Percentiles rank a stretch among this genome's conserved stretches.
Conservation (phyloP, 2,329 filamentous ascomycete species). For the Fusarium torulosum region DNA sequence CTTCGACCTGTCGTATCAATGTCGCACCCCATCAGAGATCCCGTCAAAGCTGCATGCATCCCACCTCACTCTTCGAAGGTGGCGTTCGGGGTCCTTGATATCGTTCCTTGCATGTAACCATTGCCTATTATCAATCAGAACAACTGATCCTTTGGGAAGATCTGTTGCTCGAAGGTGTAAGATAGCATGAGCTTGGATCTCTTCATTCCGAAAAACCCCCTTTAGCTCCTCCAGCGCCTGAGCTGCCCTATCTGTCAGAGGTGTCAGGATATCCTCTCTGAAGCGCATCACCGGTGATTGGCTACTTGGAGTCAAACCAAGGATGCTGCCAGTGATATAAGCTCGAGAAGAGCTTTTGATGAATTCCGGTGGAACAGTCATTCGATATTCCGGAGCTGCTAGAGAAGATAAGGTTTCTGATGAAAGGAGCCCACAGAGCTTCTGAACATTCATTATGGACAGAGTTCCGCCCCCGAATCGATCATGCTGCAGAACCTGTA, state of each 20-base stretch:
- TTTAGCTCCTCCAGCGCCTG: constrained; percentile 46
- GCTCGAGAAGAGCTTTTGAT: constrained; percentile 45
- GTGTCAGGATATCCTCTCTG: constrained; percentile 50
- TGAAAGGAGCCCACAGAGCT: constrained; percentile 47
- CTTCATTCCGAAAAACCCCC: constrained; percentile 30
- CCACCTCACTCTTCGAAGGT: constrained; percentile 54
- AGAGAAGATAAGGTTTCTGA: constrained; percentile 41
- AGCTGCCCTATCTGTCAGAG: constrained; percentile 43
- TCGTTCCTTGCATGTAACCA: constrained; percentile 53
- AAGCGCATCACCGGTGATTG: constrained; percentile 47
- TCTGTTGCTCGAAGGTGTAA: constrained; percentile 47
- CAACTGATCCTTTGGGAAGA: constrained; percentile 47
- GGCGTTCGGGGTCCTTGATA: constrained; percentile 51
- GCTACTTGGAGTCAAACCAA: constrained; percentile 11
- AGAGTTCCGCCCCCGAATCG: constrained; percentile 56
- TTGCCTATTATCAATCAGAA: constrained; percentile 53
- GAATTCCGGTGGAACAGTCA: constrained; percentile 53
- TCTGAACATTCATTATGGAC: constrained; percentile 54
- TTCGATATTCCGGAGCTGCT: constrained; percentile 48
- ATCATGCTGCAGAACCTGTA: constrained; percentile 58
- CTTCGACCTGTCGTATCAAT: too few species aligned
- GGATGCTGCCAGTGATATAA: constrained; percentile 44
- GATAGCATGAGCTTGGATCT: constrained; percentile 18
- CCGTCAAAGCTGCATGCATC: constrained; percentile 48
- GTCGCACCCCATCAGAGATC: too few species aligned